Conservation (phyloP, 768 basidiomycete species). For the Mycena pura region DNA sequence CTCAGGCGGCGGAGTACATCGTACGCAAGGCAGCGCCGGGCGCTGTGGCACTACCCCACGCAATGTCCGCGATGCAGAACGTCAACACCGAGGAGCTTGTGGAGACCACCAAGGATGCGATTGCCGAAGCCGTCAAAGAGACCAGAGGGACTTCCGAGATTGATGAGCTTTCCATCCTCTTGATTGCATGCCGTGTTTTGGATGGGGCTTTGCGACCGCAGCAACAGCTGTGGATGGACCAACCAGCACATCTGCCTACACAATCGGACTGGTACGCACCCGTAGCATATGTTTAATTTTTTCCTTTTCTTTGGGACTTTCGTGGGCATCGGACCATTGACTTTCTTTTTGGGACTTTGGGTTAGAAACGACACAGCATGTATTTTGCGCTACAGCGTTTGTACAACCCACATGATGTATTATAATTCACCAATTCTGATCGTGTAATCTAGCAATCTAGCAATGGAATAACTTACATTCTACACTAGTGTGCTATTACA, state of each 20-base stretch:
- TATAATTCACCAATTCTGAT: conserved; percentile 10
- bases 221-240: conserved; percentile 8
- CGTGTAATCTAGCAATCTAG: conserved; percentile 19
- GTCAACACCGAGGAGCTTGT: conserved; percentile 60
- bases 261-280: conserved; percentile 30
- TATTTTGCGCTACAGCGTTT: conserved; percentile 28
- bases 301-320: conserved; percentile 34
- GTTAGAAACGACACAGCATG: conserved; percentile 21
- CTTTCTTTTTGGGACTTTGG: conserved; percentile 38
- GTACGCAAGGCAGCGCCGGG: conserved; percentile 46
- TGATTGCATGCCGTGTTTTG: conserved; percentile 26
- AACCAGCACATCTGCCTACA: conserved; percentile 34
- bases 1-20: conserved; percentile 78
- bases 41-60: conserved; percentile 38
- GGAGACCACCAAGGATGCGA: conserved; percentile 65
- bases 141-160: conserved; percentile 50
- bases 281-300: conserved; percentile 49
- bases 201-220: conserved; percentile 12
- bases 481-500: conserved; percentile 40
- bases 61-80: conserved; percentile 52
- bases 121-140: conserved; percentile 83
- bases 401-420: conserved; percentile 27
- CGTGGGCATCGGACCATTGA: neutral
- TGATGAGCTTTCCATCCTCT: conserved; percentile 30
- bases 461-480: neutral